phyloP scores from a whole-genome alignment of 768 basidiomycete genomes.

The Gautieria morchelliformis region DNA sequence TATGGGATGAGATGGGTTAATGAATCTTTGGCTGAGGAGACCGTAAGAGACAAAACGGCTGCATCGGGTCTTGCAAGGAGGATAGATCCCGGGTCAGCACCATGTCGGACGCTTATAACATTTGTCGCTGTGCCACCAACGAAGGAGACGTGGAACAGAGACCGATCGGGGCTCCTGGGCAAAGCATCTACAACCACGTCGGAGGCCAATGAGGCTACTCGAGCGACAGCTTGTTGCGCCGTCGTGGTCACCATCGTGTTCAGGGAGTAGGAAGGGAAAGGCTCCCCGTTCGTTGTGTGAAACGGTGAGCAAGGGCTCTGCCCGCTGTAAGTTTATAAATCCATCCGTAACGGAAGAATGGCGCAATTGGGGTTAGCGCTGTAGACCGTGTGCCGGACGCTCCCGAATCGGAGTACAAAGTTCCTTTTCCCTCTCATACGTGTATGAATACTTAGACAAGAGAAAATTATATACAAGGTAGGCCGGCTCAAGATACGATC shows the following conservation, averaged over 20 bases:
- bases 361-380: neutral
- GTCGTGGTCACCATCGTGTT: conserved; percentile 9
- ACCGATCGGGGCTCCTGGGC: conserved; percentile 30
- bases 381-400: no score
- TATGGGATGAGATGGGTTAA: conserved; percentile 55
- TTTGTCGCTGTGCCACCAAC: conserved; percentile 20
- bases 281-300: neutral
- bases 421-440: no score
- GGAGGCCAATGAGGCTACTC: conserved; percentile 63
- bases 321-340: neutral
- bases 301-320: neutral
- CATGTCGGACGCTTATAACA: conserved; percentile 44
- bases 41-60: conserved; percentile 52
- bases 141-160: conserved; percentile 34
- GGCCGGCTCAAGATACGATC: no score
- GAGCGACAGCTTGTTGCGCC: conserved; percentile 38
- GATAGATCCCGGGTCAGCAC: conserved; percentile 55
- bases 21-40: conserved; percentile 39
- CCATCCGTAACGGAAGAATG: neutral
- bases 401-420: no score
- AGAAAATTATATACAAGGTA: no score
- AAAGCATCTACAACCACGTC: conserved; percentile 55
- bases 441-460: no score
- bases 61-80: conserved; percentile 37
- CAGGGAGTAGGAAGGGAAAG: neutral